A percentile compares a stretch with the other conserved stretches of the same genome.
Conservation (phyloP, 176 grass and related monocot species). For the Bonia amplexicaulis region DNA sequence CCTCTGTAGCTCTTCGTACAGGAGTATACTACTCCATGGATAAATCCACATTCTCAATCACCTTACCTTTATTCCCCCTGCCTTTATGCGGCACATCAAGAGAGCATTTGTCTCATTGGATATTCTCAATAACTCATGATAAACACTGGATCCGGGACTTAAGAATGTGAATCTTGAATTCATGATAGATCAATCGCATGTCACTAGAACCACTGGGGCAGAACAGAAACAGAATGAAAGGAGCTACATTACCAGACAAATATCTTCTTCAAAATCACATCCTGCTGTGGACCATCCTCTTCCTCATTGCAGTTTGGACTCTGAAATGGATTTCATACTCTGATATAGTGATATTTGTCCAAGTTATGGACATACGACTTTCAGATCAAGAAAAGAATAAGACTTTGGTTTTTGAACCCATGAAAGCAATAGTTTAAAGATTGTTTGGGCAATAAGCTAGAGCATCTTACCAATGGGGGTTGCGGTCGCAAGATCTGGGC, state of each 20-base stretch:
- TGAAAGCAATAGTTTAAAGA: neutral
- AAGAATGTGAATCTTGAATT: neutral
- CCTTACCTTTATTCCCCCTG: neutral
- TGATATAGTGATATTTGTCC: neutral
- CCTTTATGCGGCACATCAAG: neutral
- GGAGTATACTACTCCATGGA: neutral
- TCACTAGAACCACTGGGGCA: neutral
- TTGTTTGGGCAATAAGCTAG: neutral
- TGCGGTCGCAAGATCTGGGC: neutral
- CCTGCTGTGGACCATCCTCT: neutral
- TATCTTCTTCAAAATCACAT: neutral
- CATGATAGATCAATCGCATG: neutral
- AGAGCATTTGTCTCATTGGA: neutral
- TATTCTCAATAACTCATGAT: neutral
- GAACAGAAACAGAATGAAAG: neutral
- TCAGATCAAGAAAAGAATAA: neutral
- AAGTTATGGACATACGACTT: neutral
- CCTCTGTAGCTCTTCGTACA: neutral
- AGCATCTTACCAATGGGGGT: neutral
- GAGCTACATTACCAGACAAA: slow-evolving; percentile 17
- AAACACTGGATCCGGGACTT: neutral
- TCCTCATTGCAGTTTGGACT: neutral
- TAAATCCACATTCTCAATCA: neutral
- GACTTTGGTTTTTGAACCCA: neutral
- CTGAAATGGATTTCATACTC: neutral